A percentile compares a stretch with the other conserved stretches of the same genome.
These are phyloP conservation scores for Gynandropsis gynandra DNA, from an alignment of 345 rosid species.

Conservation along the genomic window DNA sequence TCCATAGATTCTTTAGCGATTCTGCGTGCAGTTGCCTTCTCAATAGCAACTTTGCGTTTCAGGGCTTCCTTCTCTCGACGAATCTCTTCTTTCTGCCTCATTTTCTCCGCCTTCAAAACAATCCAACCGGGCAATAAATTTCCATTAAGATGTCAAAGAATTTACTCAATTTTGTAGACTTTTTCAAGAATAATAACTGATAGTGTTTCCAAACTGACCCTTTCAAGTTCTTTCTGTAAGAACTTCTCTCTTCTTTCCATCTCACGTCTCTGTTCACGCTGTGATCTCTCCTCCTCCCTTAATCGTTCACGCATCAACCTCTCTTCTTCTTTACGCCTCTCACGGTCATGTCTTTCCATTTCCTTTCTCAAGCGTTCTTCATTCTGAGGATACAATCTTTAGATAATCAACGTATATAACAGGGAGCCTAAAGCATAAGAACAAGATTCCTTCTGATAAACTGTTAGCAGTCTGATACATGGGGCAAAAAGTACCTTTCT, in stretches of 20 bases:
- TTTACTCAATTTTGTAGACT: conserved; percentile 13
- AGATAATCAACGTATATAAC: conserved; percentile 19
- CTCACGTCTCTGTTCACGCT: conserved; percentile 90
- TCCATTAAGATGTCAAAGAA: conserved; percentile 7
- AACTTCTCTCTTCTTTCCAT: conserved; percentile 85
- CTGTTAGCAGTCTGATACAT: neutral
- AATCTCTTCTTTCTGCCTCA: conserved; percentile 78
- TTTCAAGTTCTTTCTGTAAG: conserved; percentile 68
- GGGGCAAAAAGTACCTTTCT: conserved; percentile 48
- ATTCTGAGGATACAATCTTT: conserved; percentile 38
- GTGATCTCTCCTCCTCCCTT: conserved; percentile 81
- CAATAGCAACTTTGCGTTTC: conserved; percentile 80
- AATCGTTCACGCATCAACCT: conserved; percentile 88
- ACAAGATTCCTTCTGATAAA: conserved; percentile 2
- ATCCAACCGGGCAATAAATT: conserved; percentile 17
- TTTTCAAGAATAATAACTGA: neutral
- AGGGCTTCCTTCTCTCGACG: conserved; percentile 82
- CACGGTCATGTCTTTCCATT: conserved; percentile 90
- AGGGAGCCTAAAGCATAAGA: conserved; percentile 10
- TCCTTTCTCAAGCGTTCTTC: conserved; percentile 86
- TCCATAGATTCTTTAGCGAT: conserved; percentile 98
- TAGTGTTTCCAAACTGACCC: conserved; percentile 36
- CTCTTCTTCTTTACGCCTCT: conserved; percentile 95
- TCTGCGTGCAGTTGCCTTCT: conserved; percentile 95
- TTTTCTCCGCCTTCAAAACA: conserved; percentile 72